Evolutionary conservation across 1,139 yeast genomes (phyloP), one percentile per base, ranked within the genome.

Genomic region (Diutina sp.): DNA sequence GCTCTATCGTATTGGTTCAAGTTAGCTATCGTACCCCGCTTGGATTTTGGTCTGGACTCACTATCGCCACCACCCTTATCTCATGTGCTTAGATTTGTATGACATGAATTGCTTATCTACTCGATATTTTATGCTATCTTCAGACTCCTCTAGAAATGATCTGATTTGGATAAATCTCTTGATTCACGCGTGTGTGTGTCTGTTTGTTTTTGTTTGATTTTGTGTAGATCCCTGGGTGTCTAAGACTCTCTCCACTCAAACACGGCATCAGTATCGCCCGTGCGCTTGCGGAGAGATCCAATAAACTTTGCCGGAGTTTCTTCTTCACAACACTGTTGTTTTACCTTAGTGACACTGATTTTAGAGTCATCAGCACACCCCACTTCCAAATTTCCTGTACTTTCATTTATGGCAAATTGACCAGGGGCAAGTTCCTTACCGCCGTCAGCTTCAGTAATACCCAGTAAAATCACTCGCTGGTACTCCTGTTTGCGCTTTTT

Each of bases 261-360:
- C 3, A 9, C 11, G 21, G 35, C 3, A 14, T 47, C 21, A 16
- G 64, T 59, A 46, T 58, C 57, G 1, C 84, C 83, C 1, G 79
- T 67, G 58, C 85, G 68, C 61, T 79, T 82, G 5, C 61, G 61
- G n/a, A 83, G 60, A 30, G 73, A 65, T 4, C 62, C 64, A 59
- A 72, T 61, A 62, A 84, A 84, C 21, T 67, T 69, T 0, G 55
- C 48, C 0, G 85, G 76, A 0, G 66, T 61, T 62, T 84, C 88
- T 16, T 69, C 66, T 6, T 69, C 67, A 59, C 73, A 79, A 29
- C 82, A 84, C 66, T 85, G 88, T 58, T 83, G 73, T 59, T 82
- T 84, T 12, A 84, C 58, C 2, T 56, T 57, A 0, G 63, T 65
- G 0, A 71, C 72, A 0, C 67, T 56, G 0, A 86, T 61, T 35